phyloP scores from a whole-genome alignment of 257 asterid genomes.

The Solanum appendiculatum region DNA sequence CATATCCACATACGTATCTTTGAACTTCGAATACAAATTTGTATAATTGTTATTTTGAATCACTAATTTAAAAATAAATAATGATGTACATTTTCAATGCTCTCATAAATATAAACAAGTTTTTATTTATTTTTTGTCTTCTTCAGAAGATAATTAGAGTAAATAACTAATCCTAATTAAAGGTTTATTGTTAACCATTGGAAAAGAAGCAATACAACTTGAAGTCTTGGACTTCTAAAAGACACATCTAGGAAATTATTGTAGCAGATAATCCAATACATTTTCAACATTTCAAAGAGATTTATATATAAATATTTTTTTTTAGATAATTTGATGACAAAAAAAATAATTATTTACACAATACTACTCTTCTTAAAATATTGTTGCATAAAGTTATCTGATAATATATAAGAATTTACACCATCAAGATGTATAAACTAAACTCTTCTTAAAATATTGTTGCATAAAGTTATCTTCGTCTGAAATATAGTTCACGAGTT shows the following conservation, averaged over 20 bases:
- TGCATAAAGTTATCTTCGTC: too few species aligned
- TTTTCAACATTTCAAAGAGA: background rate
- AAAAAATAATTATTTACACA: background rate
- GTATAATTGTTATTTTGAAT: background rate
- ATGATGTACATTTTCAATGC: background rate
- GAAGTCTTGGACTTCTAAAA: background rate
- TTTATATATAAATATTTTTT: background rate
- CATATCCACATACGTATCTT: background rate
- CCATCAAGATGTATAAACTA: background rate
- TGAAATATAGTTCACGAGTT: background rate
- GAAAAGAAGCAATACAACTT: background rate
- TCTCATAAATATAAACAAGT: background rate
- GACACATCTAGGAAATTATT: background rate
- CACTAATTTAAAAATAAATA: background rate
- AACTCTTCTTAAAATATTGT: background rate
- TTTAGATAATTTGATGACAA: background rate
- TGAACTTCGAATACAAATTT: background rate
- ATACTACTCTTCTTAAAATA: too few species aligned
- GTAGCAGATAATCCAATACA: background rate
- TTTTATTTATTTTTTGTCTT: background rate
- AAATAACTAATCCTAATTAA: background rate
- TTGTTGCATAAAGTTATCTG: too few species aligned
- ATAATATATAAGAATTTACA: background rate
- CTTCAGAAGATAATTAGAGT: background rate
- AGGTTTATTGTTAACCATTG: background rate